Evolutionary conservation across 345 rosid species (phyloP).

Genomic region (Citrus australasica): DNA sequence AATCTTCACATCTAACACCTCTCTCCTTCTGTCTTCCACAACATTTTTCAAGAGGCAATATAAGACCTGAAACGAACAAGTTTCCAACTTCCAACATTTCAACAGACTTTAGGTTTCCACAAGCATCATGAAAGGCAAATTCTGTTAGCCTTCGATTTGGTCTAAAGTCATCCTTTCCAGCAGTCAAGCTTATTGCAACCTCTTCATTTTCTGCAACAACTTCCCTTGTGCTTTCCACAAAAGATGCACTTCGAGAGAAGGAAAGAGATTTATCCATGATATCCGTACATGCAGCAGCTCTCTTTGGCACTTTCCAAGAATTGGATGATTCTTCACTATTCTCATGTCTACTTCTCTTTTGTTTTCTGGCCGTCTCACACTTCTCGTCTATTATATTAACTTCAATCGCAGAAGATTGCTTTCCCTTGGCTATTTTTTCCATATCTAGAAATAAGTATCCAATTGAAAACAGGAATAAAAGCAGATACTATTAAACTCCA

Average conservation of each 20-base stretch:
- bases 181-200: conserved; percentile 34
- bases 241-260: conserved; percentile 30
- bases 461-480: too few species aligned
- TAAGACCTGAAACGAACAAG: conserved; percentile 45
- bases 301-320: conserved; percentile 48
- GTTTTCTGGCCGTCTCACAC: conserved; percentile 1
- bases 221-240: conserved; percentile 42
- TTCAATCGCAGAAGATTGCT: not conserved
- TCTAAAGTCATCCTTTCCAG: not conserved
- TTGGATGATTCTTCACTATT: conserved; percentile 13
- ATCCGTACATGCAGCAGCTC: conserved; percentile 67
- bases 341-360: conserved; percentile 23
- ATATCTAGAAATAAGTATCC: too few species aligned
- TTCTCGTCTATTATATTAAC: not conserved
- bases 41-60: conserved; percentile 44
- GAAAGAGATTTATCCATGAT: conserved; percentile 54
- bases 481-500: too few species aligned
- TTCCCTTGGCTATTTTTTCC: not conserved
- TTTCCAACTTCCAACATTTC: conserved; percentile 59
- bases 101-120: conserved; percentile 35
- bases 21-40: conserved; percentile 36
- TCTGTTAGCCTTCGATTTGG: conserved; percentile 56
- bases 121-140: conserved; percentile 39
- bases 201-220: conserved; percentile 46
- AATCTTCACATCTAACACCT: conserved; percentile 46